Evolutionary conservation across 345 rosid species (phyloP).

Genomic region (Noccaea bulbosa): DNA sequence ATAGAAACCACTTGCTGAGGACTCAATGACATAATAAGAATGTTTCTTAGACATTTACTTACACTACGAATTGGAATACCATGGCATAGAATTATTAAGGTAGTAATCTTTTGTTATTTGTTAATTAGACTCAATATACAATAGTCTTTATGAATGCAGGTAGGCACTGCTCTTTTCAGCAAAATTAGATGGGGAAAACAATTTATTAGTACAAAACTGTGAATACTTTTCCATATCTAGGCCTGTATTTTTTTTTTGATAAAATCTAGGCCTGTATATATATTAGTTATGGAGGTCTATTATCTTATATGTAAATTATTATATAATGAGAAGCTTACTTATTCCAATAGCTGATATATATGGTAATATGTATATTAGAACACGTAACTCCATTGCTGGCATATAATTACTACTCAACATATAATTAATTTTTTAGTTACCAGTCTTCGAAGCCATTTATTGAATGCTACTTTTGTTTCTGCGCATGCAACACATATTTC

Average conservation of each 20-base stretch:
- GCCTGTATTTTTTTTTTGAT: too few relatives aligned
- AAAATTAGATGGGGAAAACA: not conserved
- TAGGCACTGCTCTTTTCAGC: constrained; percentile 1
- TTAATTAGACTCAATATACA: not conserved
- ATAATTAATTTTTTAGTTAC: not conserved
- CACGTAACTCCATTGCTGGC: constrained; percentile 24
- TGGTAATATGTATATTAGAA: constrained; percentile 5
- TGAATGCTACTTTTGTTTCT: constrained; percentile 25
- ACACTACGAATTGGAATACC: not conserved
- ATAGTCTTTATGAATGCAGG: not conserved
- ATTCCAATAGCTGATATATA: not conserved
- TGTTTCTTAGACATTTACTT: not conserved
- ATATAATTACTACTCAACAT: constrained; percentile 1
- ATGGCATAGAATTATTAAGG: not conserved
- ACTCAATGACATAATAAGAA: not conserved
- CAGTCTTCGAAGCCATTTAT: not conserved
- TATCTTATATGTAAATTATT: not conserved
- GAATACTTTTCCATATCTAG: constrained; percentile 3
- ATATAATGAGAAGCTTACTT: not conserved
- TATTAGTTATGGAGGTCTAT: constrained; percentile 1
- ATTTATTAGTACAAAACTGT: constrained; percentile 26
- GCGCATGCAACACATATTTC: constrained; percentile 34
- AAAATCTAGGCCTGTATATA: too few relatives aligned
- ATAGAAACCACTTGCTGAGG: not conserved
- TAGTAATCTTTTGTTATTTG: not conserved